Conservation (phyloP, 805 yeast genomes). For the Clavispora santaluciae region DNA sequence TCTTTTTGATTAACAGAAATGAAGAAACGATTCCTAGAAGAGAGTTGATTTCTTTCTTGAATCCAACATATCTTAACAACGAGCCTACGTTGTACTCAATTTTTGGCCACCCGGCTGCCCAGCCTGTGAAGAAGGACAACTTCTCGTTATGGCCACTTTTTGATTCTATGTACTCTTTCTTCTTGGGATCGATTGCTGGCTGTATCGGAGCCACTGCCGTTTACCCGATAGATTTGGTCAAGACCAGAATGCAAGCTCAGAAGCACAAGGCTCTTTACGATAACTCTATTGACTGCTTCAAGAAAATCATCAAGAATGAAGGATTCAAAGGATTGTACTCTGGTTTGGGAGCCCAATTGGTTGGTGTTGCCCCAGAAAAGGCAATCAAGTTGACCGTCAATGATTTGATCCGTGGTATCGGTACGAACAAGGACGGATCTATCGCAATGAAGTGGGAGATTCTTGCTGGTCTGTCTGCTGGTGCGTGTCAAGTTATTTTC, state of each 20-base stretch:
- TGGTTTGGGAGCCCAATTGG: constrained; percentile 88
- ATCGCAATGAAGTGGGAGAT: constrained; percentile 62
- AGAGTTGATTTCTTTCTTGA: constrained; percentile 44
- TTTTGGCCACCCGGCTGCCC: constrained; percentile 40
- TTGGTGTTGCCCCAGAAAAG: constrained; percentile 98
- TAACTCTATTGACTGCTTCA: constrained; percentile 82
- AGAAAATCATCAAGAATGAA: constrained; percentile 69
- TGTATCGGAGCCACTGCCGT: constrained; percentile 98
- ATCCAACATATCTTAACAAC: constrained; percentile 49
- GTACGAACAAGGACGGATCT: constrained; percentile 43
- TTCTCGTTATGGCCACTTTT: constrained; percentile 44
- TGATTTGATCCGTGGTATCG: constrained; percentile 74
- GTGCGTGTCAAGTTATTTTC: constrained; percentile 93
- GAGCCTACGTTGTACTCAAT: constrained; percentile 30
- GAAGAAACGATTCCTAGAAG: constrained; percentile 38
- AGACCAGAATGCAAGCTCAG: constrained; percentile 97
- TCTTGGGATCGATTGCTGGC: constrained; percentile 92
- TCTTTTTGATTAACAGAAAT: constrained; percentile 33
- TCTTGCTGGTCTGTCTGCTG: constrained; percentile 88
- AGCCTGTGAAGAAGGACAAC: constrained; percentile 34
- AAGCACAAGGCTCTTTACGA: constrained; percentile 64
- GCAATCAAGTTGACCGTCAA: constrained; percentile 94
- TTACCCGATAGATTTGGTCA: constrained; percentile 92
- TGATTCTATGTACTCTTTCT: constrained; percentile 81
- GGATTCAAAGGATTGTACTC: constrained; percentile 85